Evolutionary conservation across 768 basidiomycete species (phyloP).

Genomic region (Daedaleopsis sinensis): DNA sequence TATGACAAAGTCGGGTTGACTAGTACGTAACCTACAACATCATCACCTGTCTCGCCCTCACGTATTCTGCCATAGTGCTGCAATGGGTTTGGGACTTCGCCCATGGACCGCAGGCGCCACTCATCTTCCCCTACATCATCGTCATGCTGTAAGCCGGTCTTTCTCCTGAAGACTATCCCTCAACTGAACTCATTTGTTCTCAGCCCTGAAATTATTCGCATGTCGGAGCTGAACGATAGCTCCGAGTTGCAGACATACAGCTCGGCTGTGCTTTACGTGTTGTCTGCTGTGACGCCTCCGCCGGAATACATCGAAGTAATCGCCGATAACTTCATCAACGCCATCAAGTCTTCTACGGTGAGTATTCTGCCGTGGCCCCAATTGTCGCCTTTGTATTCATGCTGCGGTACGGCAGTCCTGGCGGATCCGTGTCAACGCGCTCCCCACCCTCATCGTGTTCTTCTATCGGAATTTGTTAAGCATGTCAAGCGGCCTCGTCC

Average conservation of each 20-base stretch:
- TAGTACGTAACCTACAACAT: slow-evolving; percentile 47
- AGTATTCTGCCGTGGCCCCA: slow-evolving; percentile 26
- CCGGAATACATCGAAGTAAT: slow-evolving; percentile 63
- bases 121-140: slow-evolving; percentile 77
- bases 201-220: slow-evolving; percentile 86
- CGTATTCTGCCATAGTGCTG: slow-evolving; percentile 50
- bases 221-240: slow-evolving; percentile 89
- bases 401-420: slow-evolving; percentile 63
- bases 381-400: slow-evolving; percentile 3
- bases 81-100: slow-evolving; percentile 82
- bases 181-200: neutral
- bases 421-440: slow-evolving; percentile 84
- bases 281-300: slow-evolving; percentile 82
- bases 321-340: slow-evolving; percentile 61
- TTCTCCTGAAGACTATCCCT: neutral
- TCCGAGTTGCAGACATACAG: slow-evolving; percentile 82
- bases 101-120: slow-evolving; percentile 72
- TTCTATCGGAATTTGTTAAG: slow-evolving; percentile 88
- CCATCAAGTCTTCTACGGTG: slow-evolving; percentile 80
- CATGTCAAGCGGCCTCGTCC: slow-evolving; percentile 67
- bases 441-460: slow-evolving; percentile 88
- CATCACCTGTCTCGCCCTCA: neutral
- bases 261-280: slow-evolving; percentile 76
- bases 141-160: slow-evolving; percentile 64
- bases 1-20: slow-evolving; percentile 90